These are phyloP conservation scores for Cytidiella melzeri DNA, from an alignment of 768 basidiomycete species.

Conservation along the genomic window DNA sequence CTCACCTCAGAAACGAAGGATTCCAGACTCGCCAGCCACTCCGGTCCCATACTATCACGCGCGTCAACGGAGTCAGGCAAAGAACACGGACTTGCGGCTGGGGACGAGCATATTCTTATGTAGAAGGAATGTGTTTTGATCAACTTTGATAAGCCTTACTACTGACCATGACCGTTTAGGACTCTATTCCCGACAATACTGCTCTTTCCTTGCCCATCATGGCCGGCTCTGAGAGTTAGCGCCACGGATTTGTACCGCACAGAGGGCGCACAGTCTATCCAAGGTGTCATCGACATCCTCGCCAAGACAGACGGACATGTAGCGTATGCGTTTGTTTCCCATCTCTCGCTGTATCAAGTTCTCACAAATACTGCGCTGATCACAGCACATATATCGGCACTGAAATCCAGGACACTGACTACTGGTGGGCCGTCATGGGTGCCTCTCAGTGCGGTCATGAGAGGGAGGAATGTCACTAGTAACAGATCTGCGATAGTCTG, in stretches of 20 bases:
- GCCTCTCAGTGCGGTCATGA: not conserved
- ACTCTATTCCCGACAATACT: too few species aligned
- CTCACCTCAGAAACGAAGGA: too few species aligned
- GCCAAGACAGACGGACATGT: not conserved
- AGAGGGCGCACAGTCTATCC: not conserved
- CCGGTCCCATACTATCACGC: too few species aligned
- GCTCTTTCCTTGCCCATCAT: not conserved
- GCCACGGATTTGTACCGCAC: not conserved
- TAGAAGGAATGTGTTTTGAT: too few species aligned
- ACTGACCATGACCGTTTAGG: too few species aligned
- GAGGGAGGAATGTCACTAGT: not conserved
- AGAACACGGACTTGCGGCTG: too few species aligned
- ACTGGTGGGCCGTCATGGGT: conserved; percentile 14
- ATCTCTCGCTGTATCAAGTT: not conserved
- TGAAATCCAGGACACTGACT: conserved; percentile 13
- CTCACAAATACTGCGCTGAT: not conserved
- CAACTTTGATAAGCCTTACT: too few species aligned
- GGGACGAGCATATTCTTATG: too few species aligned
- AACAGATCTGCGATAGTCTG: conserved; percentile 4
- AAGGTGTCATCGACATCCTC: not conserved
- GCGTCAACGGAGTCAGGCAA: too few species aligned
- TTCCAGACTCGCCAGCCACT: too few species aligned
- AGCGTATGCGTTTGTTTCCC: not conserved
- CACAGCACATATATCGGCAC: conserved; percentile 1
- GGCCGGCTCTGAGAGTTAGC: not conserved